Percentiles rank a stretch among this genome's conserved stretches.
Conservation (phyloP, 2,329 filamentous ascomycete species). For the Mycocentrospora acerina region DNA sequence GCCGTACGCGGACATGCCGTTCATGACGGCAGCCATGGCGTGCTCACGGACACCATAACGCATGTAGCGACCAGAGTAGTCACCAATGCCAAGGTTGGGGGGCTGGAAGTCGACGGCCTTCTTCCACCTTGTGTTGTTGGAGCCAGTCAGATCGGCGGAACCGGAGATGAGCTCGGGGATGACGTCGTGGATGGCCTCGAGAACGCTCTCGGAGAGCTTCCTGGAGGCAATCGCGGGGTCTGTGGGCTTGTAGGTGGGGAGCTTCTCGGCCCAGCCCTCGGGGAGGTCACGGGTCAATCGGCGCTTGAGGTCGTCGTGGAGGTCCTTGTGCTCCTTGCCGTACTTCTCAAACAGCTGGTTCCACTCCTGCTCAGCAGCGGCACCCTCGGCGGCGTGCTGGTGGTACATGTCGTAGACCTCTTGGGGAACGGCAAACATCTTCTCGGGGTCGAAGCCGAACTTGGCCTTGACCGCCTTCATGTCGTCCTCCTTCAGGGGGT, state of each 20-base stretch:
- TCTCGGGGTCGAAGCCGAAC: constrained; percentile 93
- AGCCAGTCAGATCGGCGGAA: constrained; percentile 96
- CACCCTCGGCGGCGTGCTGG: constrained; percentile 82
- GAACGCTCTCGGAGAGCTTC: constrained; percentile 93
- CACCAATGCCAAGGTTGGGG: constrained; percentile 78
- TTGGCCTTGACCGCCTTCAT: constrained; percentile 89
- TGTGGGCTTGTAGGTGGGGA: constrained; percentile 85
- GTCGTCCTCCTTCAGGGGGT: constrained; percentile 92
- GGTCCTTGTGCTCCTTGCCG: constrained; percentile 70
- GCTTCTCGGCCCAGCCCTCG: constrained; percentile 91
- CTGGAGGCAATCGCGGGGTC: constrained; percentile 87
- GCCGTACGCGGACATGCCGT: constrained; percentile 93
- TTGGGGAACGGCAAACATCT: constrained; percentile 91
- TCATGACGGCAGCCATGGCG: constrained; percentile 89
- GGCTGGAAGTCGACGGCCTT: constrained; percentile 96
- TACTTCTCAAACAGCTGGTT: constrained; percentile 92
- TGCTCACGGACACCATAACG: constrained; percentile 92
- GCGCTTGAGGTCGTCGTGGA: constrained; percentile 78
- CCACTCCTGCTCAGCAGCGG: constrained; percentile 91
- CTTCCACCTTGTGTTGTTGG: constrained; percentile 99
- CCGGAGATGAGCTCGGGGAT: constrained; percentile 92
- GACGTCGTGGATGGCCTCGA: constrained; percentile 79
- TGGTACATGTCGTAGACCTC: constrained; percentile 89
- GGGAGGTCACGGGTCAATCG: constrained; percentile 82
- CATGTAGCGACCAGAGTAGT: constrained; percentile 89